Percentiles rank a stretch among this genome's conserved stretches.
phyloP scores from a whole-genome alignment of 108 stramenopile genomes.

The Heterococcus sp. region DNA sequence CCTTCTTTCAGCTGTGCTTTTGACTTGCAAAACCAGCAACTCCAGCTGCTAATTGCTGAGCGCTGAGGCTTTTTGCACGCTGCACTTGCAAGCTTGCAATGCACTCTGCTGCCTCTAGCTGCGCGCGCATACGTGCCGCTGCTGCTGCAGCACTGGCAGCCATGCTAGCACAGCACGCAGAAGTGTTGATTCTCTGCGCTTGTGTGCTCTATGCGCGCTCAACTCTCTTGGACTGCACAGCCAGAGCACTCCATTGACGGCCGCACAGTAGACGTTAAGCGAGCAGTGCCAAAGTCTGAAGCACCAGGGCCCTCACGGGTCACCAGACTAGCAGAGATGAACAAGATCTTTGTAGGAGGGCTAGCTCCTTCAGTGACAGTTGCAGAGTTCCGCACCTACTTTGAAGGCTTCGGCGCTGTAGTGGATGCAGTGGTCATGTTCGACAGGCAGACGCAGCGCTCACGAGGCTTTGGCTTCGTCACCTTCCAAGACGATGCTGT shows the following conservation, averaged over 20 bases:
- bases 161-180: no score
- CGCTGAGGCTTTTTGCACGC: background rate
- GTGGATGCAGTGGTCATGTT: constrained; percentile 54
- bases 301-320: constrained; percentile 24
- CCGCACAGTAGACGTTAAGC: constrained; percentile 60
- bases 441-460: constrained; percentile 51
- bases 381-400: constrained; percentile 56
- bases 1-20: no score
- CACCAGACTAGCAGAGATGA: constrained; percentile 27
- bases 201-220: background rate
- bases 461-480: constrained; percentile 56
- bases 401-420: constrained; percentile 46
- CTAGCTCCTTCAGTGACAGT: constrained; percentile 52
- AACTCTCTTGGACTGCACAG: constrained; percentile 24
- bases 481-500: constrained; percentile 48
- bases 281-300: constrained; percentile 54
- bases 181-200: background rate
- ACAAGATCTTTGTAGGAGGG: constrained; percentile 57
- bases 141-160: constrained; percentile 7
- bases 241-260: constrained; percentile 59
- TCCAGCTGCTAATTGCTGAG: no score
- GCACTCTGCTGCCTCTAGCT: background rate
- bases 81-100: background rate
- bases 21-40: no score
- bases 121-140: background rate